Evolutionary conservation across 768 basidiomycete species (phyloP).

Genomic region (Serendipita vermifera): DNA sequence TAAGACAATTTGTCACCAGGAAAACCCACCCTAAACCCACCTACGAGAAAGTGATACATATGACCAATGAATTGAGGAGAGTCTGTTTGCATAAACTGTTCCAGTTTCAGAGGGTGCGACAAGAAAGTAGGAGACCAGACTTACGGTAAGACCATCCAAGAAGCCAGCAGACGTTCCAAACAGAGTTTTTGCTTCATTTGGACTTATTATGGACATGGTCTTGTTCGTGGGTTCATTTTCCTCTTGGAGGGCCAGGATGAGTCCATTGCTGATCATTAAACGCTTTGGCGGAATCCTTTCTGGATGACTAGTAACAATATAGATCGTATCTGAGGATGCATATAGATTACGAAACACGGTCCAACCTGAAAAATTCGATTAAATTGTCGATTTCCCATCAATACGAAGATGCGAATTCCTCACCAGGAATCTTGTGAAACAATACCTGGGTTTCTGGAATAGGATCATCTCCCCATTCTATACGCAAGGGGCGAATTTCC

Average conservation of each 20-base stretch:
- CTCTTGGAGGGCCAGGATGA: conserved; percentile 43
- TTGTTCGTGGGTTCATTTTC: conserved; percentile 58
- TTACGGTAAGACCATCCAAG: not conserved
- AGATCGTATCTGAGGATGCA: conserved; percentile 66
- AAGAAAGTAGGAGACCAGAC: too few species aligned
- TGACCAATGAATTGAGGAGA: not conserved
- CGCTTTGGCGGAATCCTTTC: conserved; percentile 48
- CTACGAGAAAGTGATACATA: not conserved
- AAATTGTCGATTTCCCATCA: too few species aligned
- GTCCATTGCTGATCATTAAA: conserved; percentile 58
- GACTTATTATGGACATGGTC: conserved; percentile 64
- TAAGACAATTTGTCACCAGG: not conserved
- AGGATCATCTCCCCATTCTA: too few species aligned
- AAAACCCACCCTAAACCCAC: too few species aligned
- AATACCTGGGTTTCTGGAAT: too few species aligned
- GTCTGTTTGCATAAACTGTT: not conserved
- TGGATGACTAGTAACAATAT: conserved; percentile 66
- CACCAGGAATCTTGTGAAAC: too few species aligned
- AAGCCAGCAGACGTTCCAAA: conserved; percentile 37
- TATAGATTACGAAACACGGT: conserved; percentile 78
- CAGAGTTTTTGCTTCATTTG: conserved; percentile 47
- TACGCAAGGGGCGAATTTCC: too few species aligned
- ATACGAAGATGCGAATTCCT: too few species aligned
- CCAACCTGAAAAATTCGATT: too few species aligned
- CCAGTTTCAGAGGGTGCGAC: too few species aligned